A percentile compares a stretch with the other conserved stretches of the same genome.
These are phyloP conservation scores for Fonsecaea multimorphosa DNA, from an alignment of 2,329 filamentous ascomycete species.

Conservation along the genomic window DNA sequence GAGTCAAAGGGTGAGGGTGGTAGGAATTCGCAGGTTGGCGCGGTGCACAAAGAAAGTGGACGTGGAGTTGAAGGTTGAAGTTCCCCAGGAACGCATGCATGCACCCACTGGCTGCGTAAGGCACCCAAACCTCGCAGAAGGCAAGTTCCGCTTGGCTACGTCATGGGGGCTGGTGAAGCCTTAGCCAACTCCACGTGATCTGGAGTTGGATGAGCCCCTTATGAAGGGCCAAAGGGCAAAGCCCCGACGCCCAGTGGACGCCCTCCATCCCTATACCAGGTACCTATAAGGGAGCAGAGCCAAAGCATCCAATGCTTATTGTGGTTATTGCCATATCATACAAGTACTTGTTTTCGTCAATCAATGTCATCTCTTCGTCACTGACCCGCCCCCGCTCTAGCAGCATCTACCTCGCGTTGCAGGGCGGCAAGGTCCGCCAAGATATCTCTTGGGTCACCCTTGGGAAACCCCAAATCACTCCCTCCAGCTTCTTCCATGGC, in stretches of 20 bases:
- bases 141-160: constrained; percentile 13
- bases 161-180: neutral
- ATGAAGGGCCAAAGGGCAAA: too few species aligned
- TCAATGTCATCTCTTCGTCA: constrained; percentile 17
- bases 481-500: constrained; percentile 21
- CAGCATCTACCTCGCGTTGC: constrained; percentile 76
- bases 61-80: neutral
- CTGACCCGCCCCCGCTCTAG: constrained; percentile 51
- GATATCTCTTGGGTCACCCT: constrained; percentile 59
- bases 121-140: too few species aligned
- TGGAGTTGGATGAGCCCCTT: too few species aligned
- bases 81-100: constrained; percentile 14
- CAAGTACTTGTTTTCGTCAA: constrained; percentile 8
- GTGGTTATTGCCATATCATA: constrained; percentile 17
- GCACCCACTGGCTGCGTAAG: too few species aligned
- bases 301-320: neutral
- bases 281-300: neutral
- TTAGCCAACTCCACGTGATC: neutral
- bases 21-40: constrained; percentile 3
- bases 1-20: neutral
- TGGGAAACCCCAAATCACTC: constrained; percentile 28
- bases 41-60: neutral
- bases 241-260: neutral
- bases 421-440: constrained; percentile 74
- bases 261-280: neutral